A percentile compares a stretch with the other conserved stretches of the same genome.
Evolutionary conservation across 441 rosid species (phyloP).

Genomic region (Populus tomentosa): DNA sequence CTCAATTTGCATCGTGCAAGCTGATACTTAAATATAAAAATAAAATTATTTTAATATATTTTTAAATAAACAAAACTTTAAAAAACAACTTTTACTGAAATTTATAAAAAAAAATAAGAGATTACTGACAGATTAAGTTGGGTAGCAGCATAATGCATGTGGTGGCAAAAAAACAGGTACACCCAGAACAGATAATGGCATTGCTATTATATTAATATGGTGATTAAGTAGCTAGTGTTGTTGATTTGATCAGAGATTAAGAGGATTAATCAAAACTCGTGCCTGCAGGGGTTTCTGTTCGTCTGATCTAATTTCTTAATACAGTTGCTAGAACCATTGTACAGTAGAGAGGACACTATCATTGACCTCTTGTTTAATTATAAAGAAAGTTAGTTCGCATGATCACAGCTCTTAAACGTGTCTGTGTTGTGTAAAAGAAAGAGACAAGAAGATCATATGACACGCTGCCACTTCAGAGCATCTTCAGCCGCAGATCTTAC

Average conservation of each 20-base stretch:
- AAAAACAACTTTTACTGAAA: no score
- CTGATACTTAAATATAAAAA: no score
- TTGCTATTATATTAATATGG: neutral
- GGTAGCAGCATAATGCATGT: neutral
- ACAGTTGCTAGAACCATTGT: neutral
- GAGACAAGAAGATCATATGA: conserved; percentile 6
- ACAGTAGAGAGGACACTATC: neutral
- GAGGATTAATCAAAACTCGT: neutral
- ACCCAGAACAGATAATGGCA: neutral
- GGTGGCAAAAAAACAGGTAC: neutral
- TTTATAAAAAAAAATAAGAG: neutral
- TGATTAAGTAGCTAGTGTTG: neutral
- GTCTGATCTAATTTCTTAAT: neutral
- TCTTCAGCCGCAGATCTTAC: conserved; percentile 24
- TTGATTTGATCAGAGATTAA: neutral
- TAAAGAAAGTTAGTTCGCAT: neutral
- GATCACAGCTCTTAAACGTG: conserved; percentile 2
- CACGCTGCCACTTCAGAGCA: conserved; percentile 17
- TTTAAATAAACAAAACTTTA: no score
- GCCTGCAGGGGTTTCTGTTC: neutral
- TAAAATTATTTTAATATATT: no score
- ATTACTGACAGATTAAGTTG: neutral
- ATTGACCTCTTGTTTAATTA: neutral
- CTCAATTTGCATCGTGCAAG: no score
- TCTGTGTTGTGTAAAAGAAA: neutral